Evolutionary conservation across 345 rosid species (phyloP), one percentile per base, ranked within the genome.

Genomic region (Sisymbrium altissimum): DNA sequence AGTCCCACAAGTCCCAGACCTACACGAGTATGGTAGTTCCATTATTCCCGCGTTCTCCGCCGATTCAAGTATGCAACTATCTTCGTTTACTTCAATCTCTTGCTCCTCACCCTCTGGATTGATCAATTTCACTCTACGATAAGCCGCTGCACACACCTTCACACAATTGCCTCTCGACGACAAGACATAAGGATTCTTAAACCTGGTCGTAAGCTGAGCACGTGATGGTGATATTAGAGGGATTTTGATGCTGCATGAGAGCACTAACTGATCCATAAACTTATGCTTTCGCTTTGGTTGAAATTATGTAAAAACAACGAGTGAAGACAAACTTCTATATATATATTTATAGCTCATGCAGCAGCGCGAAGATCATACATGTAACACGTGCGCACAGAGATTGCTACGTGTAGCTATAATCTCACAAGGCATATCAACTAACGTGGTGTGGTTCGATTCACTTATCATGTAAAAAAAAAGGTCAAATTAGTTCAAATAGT

Each of bases 1-100:
- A 5, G 66, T 46, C 58, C 74, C 66, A 23, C 74, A 70, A 3
- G 67, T 35, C 66, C 74, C 67, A 36, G 74, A 59, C 58, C 74
- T 59, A 15, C 74, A 70, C 25, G 59, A 70, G 66, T 70, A 70
- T 2, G 74, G 74, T 15, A 59, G 67, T 13, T 70, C 74, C 2
- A 70, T 45, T 48, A 70, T 45, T 48, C 67, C 67, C 14, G 57
- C 58, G 1, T 70, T 48, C 67, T 70, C 74, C 14, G 66, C 74
- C 0, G 74, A 70, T 23, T 70, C 74, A 32, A 70, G 74, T 58
- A 70, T 59, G 58, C 18, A 58, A 14, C 36, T 9, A 21, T 21
- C 66, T 45, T 58, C 58, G 7, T 10, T 58, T 58, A 53, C 66
- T 45, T 70, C 48, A 25, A 70, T 39, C 66, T 70, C 66, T 6